Evolutionary conservation across 768 basidiomycete genomes (phyloP).

Genomic region (Pseudohyphozyma bogoriensis): DNA sequence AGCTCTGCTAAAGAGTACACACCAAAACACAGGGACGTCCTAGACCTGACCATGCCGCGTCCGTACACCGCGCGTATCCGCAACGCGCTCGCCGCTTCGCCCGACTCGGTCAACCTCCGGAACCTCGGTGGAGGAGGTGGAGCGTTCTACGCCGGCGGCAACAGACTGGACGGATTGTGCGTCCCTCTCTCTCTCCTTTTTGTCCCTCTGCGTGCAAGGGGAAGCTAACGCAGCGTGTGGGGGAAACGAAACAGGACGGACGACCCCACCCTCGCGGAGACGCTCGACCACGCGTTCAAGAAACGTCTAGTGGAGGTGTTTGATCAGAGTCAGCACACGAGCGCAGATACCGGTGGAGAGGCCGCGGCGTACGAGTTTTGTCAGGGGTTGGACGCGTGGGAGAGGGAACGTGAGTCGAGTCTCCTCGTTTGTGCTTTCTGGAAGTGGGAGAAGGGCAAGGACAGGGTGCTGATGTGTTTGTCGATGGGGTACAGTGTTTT

Average conservation of each 20-base stretch:
- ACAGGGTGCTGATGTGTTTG: neutral
- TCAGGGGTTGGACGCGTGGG: conserved; percentile 32
- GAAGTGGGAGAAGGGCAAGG: neutral
- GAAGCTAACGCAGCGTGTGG: neutral
- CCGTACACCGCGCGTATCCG: conserved; percentile 28
- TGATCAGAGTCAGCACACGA: conserved; percentile 34
- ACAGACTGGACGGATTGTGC: conserved; percentile 21
- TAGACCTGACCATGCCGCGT: conserved; percentile 29
- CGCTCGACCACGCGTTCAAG: conserved; percentile 26
- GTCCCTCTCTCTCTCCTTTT: neutral
- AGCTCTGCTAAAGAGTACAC: neutral
- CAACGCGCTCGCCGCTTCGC: conserved; percentile 29
- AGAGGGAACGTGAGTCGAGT: conserved; percentile 33
- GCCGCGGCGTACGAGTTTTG: conserved; percentile 32
- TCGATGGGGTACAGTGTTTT: conserved; percentile 22
- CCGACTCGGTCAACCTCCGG: conserved; percentile 31
- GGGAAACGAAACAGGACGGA: conserved; percentile 28
- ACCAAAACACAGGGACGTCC: conserved; percentile 17
- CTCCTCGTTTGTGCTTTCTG: neutral
- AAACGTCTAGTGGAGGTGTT: conserved; percentile 29
- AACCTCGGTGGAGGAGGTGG: conserved; percentile 33
- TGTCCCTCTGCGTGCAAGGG: neutral
- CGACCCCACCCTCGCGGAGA: conserved; percentile 17
- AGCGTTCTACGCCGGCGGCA: conserved; percentile 30
- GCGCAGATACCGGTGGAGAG: conserved; percentile 22